Conservation (phyloP, 2,329 filamentous ascomycete genomes). For the Phialophora chinensis region DNA sequence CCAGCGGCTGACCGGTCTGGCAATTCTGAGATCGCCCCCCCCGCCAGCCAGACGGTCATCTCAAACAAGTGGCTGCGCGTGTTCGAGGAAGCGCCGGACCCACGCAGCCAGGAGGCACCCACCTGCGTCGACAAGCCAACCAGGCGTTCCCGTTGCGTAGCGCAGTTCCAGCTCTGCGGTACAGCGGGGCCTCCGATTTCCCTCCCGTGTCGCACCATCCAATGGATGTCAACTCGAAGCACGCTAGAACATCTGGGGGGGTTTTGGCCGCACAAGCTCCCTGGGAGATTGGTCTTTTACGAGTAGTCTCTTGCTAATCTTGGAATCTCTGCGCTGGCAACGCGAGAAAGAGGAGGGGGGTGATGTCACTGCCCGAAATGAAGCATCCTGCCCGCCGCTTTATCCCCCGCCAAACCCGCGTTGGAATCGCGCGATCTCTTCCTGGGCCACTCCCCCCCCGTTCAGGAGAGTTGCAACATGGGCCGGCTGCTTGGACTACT, state of each 20-base stretch:
- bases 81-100: constrained; percentile 33
- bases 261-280: neutral
- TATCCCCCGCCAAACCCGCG: constrained; percentile 4
- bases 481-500: constrained; percentile 12
- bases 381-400: constrained; percentile 6
- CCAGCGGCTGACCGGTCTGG: constrained; percentile 17
- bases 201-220: constrained; percentile 20
- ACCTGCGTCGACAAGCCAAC: constrained; percentile 3
- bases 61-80: constrained; percentile 29
- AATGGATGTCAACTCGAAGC: constrained; percentile 22
- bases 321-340: constrained; percentile 12
- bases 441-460: neutral
- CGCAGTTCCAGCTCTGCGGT: constrained; percentile 35
- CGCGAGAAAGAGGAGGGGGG: constrained; percentile 2
- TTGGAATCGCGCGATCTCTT: neutral
- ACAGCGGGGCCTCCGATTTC: constrained; percentile 23
- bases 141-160: constrained; percentile 16
- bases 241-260: constrained; percentile 16
- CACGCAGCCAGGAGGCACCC: neutral
- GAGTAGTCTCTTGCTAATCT: constrained; percentile 5
- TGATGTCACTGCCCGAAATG: constrained; percentile 8
- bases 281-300: constrained; percentile 7
- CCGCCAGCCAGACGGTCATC: constrained; percentile 4
- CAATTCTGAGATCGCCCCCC: neutral
- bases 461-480: constrained; percentile 10